Conservation (phyloP, 139 green algal genomes). For the Monoraphidium neglectum region DNA sequence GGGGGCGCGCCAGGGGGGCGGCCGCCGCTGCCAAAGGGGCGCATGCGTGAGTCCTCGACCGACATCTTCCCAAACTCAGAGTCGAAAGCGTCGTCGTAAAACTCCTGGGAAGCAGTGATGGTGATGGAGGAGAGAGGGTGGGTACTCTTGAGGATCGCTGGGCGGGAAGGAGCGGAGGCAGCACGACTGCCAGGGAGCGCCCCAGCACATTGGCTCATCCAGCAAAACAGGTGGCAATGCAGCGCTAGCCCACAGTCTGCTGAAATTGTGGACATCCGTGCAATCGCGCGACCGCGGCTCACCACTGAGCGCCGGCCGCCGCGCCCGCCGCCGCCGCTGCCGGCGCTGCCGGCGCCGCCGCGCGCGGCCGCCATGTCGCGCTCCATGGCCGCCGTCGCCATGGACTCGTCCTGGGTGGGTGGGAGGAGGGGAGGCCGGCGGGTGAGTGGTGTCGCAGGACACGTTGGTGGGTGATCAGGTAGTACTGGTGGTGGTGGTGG, state of each 20-base stretch:
- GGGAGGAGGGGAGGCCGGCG: conserved; percentile 19
- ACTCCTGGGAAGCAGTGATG: too few species aligned
- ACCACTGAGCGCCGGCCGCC: neutral
- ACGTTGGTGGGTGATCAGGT: too few species aligned
- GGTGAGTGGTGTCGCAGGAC: too few species aligned
- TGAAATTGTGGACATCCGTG: neutral
- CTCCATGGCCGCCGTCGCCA: conserved; percentile 29
- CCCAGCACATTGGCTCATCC: too few species aligned
- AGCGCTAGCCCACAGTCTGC: too few species aligned
- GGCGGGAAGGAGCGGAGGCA: too few species aligned
- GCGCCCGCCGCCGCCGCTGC: neutral
- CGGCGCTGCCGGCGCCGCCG: conserved; percentile 6
- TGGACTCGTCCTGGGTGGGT: conserved; percentile 45
- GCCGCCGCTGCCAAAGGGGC: conserved; percentile 1
- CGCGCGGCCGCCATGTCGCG: conserved; percentile 16
- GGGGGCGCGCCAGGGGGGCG: neutral
- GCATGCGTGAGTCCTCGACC: conserved; percentile 27
- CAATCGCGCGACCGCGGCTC: too few species aligned
- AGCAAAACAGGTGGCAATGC: too few species aligned
- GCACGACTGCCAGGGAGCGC: too few species aligned
- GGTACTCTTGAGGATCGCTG: too few species aligned
- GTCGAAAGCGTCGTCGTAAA: conserved; percentile 28
- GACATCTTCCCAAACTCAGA: conserved; percentile 29
- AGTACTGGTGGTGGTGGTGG: too few species aligned
- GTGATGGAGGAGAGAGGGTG: too few species aligned